Evolutionary conservation across 768 basidiomycete species (phyloP), one percentile per base, ranked within the genome.

Genomic region (Thelephora aurantiotincta): DNA sequence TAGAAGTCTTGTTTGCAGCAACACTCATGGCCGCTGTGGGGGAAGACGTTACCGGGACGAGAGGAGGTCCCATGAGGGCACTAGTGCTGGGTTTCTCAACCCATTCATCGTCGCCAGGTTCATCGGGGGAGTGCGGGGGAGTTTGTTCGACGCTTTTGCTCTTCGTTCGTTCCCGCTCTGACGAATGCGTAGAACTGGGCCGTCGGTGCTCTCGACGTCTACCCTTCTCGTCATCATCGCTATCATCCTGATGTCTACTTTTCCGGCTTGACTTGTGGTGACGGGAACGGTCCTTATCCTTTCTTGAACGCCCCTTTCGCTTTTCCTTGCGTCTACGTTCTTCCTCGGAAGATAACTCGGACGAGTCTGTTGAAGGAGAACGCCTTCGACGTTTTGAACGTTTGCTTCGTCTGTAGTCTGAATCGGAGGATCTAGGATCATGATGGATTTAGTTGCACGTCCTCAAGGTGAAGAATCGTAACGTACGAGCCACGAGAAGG

Each of bases 401-500:
- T 62, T 72, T 77, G 59, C 67, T 72, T 3, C 73, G 72, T 50
- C 71, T 76, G 7, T 62, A 57, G 50, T 66, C 70, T 14, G 70
- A 75, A 51, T 69, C 72, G 0, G 72, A 75, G 19, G 78, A 78
- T 43, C 82, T 86, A 47, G 5, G 48, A n/a, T 19, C 45, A 43
- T 30, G 23, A 55, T 38, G 43, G 14, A 13, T 33, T 42, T 48
- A 20, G 45, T 16, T 44, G 34, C 16, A 11, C 18, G 12, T 30
- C 26, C 26, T 30, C 26, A 4, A 30, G 43, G 23, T 41, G 45
- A 6, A 45, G 20, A 22, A 35, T 5, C n/a, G 33, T 11, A 2
- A 67, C 79, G 26, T 63, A 84, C 77, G 75, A 52, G 42, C 63
- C 61, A 34, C 84, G 75, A 34, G 72, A 65, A 47, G 78, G 77